These are phyloP conservation scores for Musa troglodytarum DNA, from an alignment of 176 grass and related monocot species.

Conservation along the genomic window DNA sequence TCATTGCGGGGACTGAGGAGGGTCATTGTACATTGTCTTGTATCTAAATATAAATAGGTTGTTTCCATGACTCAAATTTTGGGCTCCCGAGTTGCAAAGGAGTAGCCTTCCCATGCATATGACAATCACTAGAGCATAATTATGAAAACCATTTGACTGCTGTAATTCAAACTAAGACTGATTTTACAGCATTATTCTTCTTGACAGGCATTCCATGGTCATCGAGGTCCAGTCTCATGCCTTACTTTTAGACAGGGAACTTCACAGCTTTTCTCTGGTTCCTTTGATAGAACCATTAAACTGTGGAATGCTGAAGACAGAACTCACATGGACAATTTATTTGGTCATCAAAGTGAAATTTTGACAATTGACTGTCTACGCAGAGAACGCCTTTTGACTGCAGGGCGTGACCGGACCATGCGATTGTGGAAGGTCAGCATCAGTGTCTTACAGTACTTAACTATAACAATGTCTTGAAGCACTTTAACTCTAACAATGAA, in stretches of 20 bases:
- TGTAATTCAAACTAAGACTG: background rate
- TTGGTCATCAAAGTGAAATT: constrained; percentile 79
- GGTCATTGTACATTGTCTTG: no score
- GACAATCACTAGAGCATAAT: background rate
- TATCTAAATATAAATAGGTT: no score
- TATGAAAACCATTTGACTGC: background rate
- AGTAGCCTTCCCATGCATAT: no score
- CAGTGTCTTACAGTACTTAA: background rate
- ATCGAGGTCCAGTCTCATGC: constrained; percentile 63
- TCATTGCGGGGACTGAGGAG: no score
- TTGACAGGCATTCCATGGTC: constrained; percentile 74
- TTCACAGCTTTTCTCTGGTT: constrained; percentile 71
- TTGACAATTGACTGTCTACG: constrained; percentile 62
- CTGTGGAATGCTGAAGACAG: constrained; percentile 88
- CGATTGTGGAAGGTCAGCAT: constrained; percentile 74
- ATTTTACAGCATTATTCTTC: background rate
- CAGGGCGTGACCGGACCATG: constrained; percentile 70
- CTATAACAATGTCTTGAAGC: background rate
- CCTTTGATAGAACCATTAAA: constrained; percentile 81
- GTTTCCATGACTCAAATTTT: no score
- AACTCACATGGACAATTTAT: constrained; percentile 78
- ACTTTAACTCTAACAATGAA: no score
- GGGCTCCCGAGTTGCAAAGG: no score
- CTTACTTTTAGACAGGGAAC: constrained; percentile 69
- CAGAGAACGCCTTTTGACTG: constrained; percentile 73